Conservation (phyloP, 257 asterid genomes). For the Solanum appendiculatum region DNA sequence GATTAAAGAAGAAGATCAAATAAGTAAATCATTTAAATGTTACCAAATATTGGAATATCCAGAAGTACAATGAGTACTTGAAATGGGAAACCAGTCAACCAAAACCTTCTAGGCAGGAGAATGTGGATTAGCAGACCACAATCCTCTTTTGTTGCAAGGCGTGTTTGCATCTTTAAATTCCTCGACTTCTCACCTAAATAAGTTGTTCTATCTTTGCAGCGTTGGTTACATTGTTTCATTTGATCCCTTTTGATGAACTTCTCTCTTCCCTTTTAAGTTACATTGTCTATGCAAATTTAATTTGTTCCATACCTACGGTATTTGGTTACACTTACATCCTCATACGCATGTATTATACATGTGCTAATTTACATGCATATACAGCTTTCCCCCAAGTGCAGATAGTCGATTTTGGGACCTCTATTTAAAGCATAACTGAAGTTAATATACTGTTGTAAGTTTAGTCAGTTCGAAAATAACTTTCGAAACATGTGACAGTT, state of each 20-base stretch:
- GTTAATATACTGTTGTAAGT: not conserved
- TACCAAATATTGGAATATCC: not conserved
- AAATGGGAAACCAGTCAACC: not conserved
- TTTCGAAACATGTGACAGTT: not conserved
- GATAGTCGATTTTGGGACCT: not conserved
- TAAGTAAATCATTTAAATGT: not conserved
- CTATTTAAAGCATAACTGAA: not conserved
- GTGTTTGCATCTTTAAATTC: not conserved
- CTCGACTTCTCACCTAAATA: not conserved
- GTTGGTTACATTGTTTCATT: not conserved
- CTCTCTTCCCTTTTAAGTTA: not conserved
- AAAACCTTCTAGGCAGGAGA: not conserved
- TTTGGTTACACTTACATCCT: not conserved
- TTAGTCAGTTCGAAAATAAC: not conserved
- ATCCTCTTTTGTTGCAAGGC: not conserved
- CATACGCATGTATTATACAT: not conserved
- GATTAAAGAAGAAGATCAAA: not conserved
- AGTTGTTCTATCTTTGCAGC: not conserved
- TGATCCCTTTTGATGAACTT: not conserved
- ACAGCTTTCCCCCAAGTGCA: not conserved
- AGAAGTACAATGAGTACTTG: not conserved
- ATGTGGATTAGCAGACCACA: not conserved
- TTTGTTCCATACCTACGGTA: not conserved
- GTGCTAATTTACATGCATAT: not conserved
- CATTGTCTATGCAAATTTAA: not conserved